Percentiles rank a stretch among this genome's conserved stretches.
Conservation (phyloP, 1,284 basidiomycete genomes). For the Pulveroboletus sp. region DNA sequence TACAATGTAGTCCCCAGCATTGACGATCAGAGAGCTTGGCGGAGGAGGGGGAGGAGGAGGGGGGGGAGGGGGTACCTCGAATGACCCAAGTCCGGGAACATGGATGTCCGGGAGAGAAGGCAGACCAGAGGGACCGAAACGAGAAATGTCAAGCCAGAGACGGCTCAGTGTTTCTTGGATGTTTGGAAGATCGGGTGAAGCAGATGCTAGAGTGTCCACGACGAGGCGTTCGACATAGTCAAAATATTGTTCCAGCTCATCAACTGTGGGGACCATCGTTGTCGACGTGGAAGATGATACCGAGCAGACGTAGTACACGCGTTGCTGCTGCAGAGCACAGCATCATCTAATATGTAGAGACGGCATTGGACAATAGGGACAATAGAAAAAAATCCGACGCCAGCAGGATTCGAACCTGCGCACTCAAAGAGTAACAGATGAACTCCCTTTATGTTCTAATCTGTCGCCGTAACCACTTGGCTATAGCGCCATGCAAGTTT, state of each 20-base stretch:
- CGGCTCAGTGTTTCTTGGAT: conserved; percentile 66
- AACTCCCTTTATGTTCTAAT: conserved; percentile 35
- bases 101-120: conserved; percentile 63
- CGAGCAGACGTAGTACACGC: no score
- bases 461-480: conserved; percentile 61
- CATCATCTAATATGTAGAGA: conserved; percentile 8
- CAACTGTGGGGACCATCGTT: conserved; percentile 47
- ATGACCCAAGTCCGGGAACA: conserved; percentile 66
- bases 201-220: conserved; percentile 56
- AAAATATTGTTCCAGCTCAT: conserved; percentile 72
- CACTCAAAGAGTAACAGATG: conserved; percentile 40
- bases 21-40: conserved; percentile 47
- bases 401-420: conserved; percentile 43
- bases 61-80: conserved; percentile 71
- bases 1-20: conserved; percentile 51
- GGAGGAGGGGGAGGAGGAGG: conserved; percentile 59
- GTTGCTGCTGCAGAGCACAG: conserved; percentile 30
- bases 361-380: no score
- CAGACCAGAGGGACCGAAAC: conserved; percentile 68
- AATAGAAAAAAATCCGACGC: conserved; percentile 25
- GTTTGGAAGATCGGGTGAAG: conserved; percentile 59
- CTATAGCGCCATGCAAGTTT: conserved; percentile 47
- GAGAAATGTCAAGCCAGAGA: conserved; percentile 74
- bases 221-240: conserved; percentile 67
- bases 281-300: neutral